A percentile compares a stretch with the other conserved stretches of the same genome.
These are phyloP conservation scores for Guillardia theta DNA, from an alignment of 78 protist genomes.

Conservation along the genomic window DNA sequence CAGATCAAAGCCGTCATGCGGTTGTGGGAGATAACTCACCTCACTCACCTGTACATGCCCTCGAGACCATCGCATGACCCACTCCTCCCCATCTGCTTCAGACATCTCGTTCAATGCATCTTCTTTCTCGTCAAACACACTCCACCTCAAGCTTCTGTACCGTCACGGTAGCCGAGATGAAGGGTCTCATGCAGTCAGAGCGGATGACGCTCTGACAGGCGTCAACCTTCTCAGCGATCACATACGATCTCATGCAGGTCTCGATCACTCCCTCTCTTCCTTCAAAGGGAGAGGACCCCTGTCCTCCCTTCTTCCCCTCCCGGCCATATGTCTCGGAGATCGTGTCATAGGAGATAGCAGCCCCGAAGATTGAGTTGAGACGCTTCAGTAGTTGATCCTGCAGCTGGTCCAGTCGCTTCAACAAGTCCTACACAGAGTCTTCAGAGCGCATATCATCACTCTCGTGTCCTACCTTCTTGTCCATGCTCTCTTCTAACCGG, in stretches of 20 bases:
- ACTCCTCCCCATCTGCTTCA: no score
- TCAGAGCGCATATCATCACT: no score
- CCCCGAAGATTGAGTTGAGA: background rate
- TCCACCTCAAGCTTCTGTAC: background rate
- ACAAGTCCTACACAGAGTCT: background rate
- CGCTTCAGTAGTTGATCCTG: background rate
- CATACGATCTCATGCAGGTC: background rate
- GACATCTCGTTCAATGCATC: no score
- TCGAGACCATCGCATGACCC: no score
- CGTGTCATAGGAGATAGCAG: background rate
- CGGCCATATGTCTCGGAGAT: no score
- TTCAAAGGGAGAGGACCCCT: no score
- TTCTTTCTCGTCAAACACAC: no score
- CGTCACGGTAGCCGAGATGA: background rate
- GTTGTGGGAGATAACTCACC: no score
- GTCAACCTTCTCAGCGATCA: background rate
- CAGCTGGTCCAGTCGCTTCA: background rate
- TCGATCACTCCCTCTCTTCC: background rate
- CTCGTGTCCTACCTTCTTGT: no score
- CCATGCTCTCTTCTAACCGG: no score
- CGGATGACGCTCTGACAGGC: background rate
- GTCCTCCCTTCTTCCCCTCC: background rate
- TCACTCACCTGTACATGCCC: no score
- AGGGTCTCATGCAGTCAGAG: background rate
- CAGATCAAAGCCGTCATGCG: no score